Conservation (phyloP, 768 basidiomycete genomes). For the Candolleomyces efflorescens region DNA sequence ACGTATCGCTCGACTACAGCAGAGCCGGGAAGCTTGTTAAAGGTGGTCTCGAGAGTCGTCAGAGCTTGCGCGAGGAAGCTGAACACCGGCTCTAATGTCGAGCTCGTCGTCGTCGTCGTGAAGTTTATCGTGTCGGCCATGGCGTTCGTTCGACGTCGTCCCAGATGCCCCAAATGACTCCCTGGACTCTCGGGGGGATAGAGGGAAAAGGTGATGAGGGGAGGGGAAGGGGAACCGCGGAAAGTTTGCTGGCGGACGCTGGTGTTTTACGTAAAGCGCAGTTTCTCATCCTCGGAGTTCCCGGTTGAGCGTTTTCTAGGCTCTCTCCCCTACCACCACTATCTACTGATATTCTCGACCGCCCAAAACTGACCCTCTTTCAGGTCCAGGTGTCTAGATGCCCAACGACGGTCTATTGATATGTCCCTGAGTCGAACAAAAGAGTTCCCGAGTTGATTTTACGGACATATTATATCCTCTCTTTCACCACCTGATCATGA, state of each 20-base stretch:
- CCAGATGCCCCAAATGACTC: not conserved
- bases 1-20: conserved; percentile 87
- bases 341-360: no score
- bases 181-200: not conserved
- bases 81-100: conserved; percentile 49
- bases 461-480: no score
- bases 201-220: not conserved
- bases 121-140: not conserved
- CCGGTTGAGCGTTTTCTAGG: no score
- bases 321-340: no score
- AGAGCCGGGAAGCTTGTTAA: conserved; percentile 77
- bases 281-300: not conserved
- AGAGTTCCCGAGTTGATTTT: no score
- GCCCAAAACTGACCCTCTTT: no score
- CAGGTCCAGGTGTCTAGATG: no score
- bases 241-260: not conserved
- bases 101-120: not conserved
- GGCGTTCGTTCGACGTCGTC: not conserved
- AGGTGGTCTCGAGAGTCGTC: conserved; percentile 55
- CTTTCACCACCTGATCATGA: no score
- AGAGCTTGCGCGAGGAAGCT: conserved; percentile 61
- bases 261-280: not conserved
- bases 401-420: no score
- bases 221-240: not conserved
- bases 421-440: no score